Evolutionary conservation across 495 filamentous ascomycete species (phyloP), one percentile per base, ranked within the genome.

Genomic region (Trichoderma erinaceum): DNA sequence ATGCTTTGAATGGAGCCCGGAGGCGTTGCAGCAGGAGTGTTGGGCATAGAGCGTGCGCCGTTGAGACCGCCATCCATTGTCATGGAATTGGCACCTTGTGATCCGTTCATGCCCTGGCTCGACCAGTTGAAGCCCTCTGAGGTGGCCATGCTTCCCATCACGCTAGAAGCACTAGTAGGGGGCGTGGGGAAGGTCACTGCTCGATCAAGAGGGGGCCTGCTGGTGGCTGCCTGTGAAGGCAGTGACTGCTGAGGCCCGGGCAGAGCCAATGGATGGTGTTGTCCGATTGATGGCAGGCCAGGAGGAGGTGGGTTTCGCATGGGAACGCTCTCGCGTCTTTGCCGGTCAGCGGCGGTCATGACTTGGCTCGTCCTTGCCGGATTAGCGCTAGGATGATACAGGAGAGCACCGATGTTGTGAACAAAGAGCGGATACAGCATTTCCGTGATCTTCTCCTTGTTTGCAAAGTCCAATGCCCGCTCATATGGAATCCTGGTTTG

Each of bases 371-470:
- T 92, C 63, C 92, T 81, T 52, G 80, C 88, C 71, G 91, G 88
- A 73, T 97, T 98, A 1, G 56, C 27, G 41, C 92, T 90, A 0
- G 94, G 94, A 74, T 97, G 95, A 76, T 97, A 98, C 69, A 99
- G 83, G 66, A 98, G 84, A 48, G 91, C 89, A 56, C 95, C 92
- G 73, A 99, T 98, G 78, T 98, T 97, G 76, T 97, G 93, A 38
- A 99, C 95, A 75, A 99, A 99, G 23, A 99, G 82, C 32, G 95
- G 95, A 79, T 99, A 99, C 68, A 99, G 77, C 15, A 91, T 78
- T 77, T 99, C 94, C 0, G 96, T 98, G 71, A 99, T 99, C 80
- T 98, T 97, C 78, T 99, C 95, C 83, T 97, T 97, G 81, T 99
- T 99, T 48, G 95, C 96, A 74, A 99, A 99, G 71, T 99, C 95